Evolutionary conservation across 306 rosid species (phyloP).

Genomic region (Vigna reflexopilosa): DNA sequence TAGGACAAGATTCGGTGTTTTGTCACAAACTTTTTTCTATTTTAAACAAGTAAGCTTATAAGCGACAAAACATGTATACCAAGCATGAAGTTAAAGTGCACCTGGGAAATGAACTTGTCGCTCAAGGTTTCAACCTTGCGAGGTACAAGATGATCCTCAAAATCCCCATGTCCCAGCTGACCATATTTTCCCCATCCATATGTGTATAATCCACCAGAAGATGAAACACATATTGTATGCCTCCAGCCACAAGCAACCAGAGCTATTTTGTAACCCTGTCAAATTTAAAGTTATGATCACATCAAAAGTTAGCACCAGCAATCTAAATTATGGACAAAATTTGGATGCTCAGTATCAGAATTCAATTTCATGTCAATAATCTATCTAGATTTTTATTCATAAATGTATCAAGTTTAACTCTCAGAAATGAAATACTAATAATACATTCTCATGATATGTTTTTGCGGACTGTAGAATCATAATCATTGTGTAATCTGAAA

Average conservation of each 20-base stretch:
- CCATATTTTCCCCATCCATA: slow-evolving; percentile 98
- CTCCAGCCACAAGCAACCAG: slow-evolving; percentile 99
- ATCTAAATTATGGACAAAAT: not conserved
- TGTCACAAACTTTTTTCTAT: not conserved
- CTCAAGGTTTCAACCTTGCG: slow-evolving; percentile 71
- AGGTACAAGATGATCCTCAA: slow-evolving; percentile 86
- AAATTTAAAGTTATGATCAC: slow-evolving; percentile 14
- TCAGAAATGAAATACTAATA: not conserved
- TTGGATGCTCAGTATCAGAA: not conserved
- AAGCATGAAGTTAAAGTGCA: slow-evolving; percentile 44
- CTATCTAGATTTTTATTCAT: not conserved
- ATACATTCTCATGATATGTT: not conserved
- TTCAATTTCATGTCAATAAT: not conserved
- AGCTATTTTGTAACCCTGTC: slow-evolving; percentile 77
- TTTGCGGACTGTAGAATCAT: slow-evolving; percentile 12
- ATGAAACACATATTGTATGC: slow-evolving; percentile 87
- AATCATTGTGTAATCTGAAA: slow-evolving; percentile 25
- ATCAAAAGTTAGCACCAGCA: slow-evolving; percentile 7
- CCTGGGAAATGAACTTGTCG: slow-evolving; percentile 69
- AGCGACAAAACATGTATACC: slow-evolving; percentile 22
- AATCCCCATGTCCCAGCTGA: slow-evolving; percentile 95
- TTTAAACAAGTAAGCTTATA: slow-evolving; percentile 19
- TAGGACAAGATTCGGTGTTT: not conserved
- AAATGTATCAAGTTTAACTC: not conserved
- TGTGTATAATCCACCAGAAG: slow-evolving; percentile 72